A percentile compares a stretch with the other conserved stretches of the same genome.
Evolutionary conservation across 2,329 filamentous ascomycete species (phyloP).

Genomic region (Cladorrhinum sp.): DNA sequence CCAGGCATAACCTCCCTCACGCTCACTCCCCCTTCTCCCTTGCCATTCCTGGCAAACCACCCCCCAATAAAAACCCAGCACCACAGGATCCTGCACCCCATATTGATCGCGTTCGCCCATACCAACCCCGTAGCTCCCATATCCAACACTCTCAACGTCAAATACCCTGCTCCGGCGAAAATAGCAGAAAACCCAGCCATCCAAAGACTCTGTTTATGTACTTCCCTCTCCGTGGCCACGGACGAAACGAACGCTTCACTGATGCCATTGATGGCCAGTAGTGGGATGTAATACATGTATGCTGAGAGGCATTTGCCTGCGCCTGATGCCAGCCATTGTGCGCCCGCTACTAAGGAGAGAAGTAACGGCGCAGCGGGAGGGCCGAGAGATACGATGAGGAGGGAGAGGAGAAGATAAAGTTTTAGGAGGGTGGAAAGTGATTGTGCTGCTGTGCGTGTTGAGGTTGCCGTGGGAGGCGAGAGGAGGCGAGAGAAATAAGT

Average conservation of each 20-base stretch:
- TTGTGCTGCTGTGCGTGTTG: constrained; percentile 47
- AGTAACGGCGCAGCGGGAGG: constrained; percentile 72
- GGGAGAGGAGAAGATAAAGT: constrained; percentile 70
- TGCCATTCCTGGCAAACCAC: constrained; percentile 54
- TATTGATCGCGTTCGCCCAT: constrained; percentile 83
- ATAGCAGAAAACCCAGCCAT: constrained; percentile 78
- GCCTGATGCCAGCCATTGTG: constrained; percentile 69
- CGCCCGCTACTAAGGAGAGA: constrained; percentile 72
- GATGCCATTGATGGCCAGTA: constrained; percentile 87
- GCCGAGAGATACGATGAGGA: constrained; percentile 66
- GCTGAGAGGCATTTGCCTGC: constrained; percentile 70
- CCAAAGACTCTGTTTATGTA: constrained; percentile 75
- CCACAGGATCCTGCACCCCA: constrained; percentile 81
- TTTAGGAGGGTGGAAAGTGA: constrained; percentile 63
- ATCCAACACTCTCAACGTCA: constrained; percentile 66
- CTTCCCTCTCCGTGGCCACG: constrained; percentile 70
- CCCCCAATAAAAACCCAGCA: constrained; percentile 67
- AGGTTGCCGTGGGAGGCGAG: constrained; percentile 35
- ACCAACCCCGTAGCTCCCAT: constrained; percentile 80
- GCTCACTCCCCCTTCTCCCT: not conserved
- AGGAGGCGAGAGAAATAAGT: constrained; percentile 85
- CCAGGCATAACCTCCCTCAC: constrained; percentile 44
- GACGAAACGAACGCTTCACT: constrained; percentile 90
- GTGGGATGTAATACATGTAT: constrained; percentile 91
- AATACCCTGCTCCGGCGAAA: constrained; percentile 71